These are phyloP conservation scores for Chionographis japonica DNA, from an alignment of 106 monocot species.

Conservation along the genomic window DNA sequence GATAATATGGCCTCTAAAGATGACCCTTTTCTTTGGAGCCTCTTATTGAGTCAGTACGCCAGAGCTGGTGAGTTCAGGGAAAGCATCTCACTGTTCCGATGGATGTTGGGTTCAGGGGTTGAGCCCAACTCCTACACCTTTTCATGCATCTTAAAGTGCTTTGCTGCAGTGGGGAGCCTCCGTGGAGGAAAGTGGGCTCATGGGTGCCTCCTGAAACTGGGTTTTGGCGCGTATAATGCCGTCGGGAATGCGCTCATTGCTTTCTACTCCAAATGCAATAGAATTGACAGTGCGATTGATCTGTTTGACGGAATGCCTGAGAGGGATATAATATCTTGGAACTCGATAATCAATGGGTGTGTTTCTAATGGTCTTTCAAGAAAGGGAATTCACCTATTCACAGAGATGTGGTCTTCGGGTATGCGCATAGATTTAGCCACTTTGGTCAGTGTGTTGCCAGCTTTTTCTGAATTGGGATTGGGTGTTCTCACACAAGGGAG, in stretches of 20 bases:
- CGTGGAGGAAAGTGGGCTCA: constrained; percentile 39
- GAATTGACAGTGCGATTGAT: constrained; percentile 27
- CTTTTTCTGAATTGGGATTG: constrained; percentile 37
- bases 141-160: constrained; percentile 65
- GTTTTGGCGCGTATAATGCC: constrained; percentile 26
- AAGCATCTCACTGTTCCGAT: constrained; percentile 33
- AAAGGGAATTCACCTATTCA: constrained; percentile 33
- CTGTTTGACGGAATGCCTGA: constrained; percentile 71
- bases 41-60: constrained; percentile 49
- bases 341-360: constrained; percentile 64
- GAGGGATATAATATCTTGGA: constrained; percentile 64
- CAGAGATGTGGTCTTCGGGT: constrained; percentile 44
- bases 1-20: constrained; percentile 25
- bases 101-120: constrained; percentile 34
- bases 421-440: constrained; percentile 51
- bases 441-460: constrained; percentile 56
- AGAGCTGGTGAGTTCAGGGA: constrained; percentile 35
- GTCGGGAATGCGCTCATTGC: constrained; percentile 58
- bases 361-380: constrained; percentile 20
- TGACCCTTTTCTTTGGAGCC: constrained; percentile 43
- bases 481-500: constrained; percentile 25
- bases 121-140: constrained; percentile 43
- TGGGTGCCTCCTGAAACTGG: constrained; percentile 46
- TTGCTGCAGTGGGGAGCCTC: constrained; percentile 17
- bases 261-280: constrained; percentile 46